phyloP scores from a whole-genome alignment of 106 monocot genomes.

The Gastrodia elata region DNA sequence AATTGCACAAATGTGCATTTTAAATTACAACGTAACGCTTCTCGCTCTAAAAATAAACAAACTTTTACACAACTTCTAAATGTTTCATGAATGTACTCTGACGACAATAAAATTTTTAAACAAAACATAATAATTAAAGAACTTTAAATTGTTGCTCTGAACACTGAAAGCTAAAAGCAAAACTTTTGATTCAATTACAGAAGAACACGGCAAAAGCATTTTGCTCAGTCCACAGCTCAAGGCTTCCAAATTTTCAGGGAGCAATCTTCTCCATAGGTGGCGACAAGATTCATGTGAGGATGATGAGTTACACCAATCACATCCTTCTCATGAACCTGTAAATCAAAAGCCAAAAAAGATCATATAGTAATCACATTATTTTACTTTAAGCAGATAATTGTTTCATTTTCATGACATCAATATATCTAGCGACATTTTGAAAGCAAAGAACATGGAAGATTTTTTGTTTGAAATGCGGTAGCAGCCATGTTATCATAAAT shows the following conservation, averaged over 20 bases:
- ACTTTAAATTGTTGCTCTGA: neutral
- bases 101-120: no score
- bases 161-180: neutral
- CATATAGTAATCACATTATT: neutral
- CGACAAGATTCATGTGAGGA: slow-evolving; percentile 83
- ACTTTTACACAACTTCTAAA: no score
- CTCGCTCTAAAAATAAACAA: no score
- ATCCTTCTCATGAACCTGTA: slow-evolving; percentile 91
- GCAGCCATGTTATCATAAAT: no score
- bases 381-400: neutral
- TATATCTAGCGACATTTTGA: no score
- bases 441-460: no score
- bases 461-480: no score
- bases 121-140: no score
- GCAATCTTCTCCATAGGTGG: slow-evolving; percentile 79
- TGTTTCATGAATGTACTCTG: no score
- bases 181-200: neutral
- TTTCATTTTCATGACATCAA: no score
- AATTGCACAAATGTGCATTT: no score
- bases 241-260: slow-evolving; percentile 91
- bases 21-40: no score
- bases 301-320: slow-evolving; percentile 86
- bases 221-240: slow-evolving; percentile 4
- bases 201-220: neutral
- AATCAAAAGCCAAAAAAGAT: neutral